These are phyloP conservation scores for Volvariella volvacea DNA, from an alignment of 1,284 basidiomycete species.

Conservation along the genomic window DNA sequence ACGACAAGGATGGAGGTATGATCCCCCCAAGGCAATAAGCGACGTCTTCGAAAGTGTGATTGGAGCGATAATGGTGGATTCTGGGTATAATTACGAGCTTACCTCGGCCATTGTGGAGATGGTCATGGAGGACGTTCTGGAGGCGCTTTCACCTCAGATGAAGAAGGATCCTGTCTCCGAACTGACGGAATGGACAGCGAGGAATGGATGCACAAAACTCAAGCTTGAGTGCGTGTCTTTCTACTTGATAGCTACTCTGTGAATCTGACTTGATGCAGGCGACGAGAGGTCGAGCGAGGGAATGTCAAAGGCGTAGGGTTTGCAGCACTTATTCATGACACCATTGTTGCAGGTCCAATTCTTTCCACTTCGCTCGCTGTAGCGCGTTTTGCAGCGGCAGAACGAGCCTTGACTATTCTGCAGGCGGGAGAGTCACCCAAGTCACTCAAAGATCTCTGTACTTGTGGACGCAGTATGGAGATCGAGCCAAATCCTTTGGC, in stretches of 20 bases:
- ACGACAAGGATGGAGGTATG: conserved; percentile 66
- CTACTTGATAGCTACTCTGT: no score
- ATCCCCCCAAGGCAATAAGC: conserved; percentile 76
- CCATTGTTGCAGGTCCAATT: conserved; percentile 50
- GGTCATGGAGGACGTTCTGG: conserved; percentile 58
- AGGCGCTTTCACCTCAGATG: conserved; percentile 47
- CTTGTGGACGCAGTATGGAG: conserved; percentile 31
- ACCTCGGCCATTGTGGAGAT: conserved; percentile 51
- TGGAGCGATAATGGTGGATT: conserved; percentile 80
- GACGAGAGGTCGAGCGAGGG: conserved; percentile 34
- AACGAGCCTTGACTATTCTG: conserved; percentile 48
- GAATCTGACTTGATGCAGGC: conserved; percentile 30
- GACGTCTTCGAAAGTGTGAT: conserved; percentile 79
- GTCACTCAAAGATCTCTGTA: conserved; percentile 43
- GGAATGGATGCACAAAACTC: conserved; percentile 42
- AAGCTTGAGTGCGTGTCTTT: conserved; percentile 23
- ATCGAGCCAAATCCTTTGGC: not conserved
- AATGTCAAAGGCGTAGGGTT: conserved; percentile 37
- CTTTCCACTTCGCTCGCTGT: conserved; percentile 46
- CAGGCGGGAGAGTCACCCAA: conserved; percentile 37
- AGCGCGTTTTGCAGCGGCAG: conserved; percentile 60
- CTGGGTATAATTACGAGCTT: conserved; percentile 62
- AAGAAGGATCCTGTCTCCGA: conserved; percentile 63
- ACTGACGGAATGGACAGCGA: conserved; percentile 56
- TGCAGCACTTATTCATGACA: conserved; percentile 53